phyloP scores from a whole-genome alignment of 768 basidiomycete genomes.

The Fistulinella prunicolor region DNA sequence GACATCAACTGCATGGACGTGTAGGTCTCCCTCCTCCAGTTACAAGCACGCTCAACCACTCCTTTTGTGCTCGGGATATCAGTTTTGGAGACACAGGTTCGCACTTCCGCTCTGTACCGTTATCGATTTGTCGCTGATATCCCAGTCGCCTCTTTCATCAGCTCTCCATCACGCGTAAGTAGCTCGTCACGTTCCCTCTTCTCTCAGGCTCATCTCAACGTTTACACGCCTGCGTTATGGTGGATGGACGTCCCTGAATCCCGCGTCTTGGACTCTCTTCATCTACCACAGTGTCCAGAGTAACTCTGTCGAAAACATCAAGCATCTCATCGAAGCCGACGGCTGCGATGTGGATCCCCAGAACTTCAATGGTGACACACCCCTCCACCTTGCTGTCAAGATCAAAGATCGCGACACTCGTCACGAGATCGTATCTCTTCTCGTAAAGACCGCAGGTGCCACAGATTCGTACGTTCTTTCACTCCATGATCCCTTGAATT shows the following conservation, averaged over 20 bases:
- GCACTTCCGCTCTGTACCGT: conserved; percentile 6
- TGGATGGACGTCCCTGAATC: too few relatives aligned
- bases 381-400: conserved; percentile 27
- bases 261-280: too few relatives aligned
- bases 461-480: conserved; percentile 19
- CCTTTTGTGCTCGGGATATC: background rate
- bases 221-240: too few relatives aligned
- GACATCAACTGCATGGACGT: conserved; percentile 32
- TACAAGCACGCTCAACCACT: background rate
- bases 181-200: background rate
- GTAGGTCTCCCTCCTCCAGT: conserved; percentile 16
- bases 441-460: conserved; percentile 25
- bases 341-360: conserved; percentile 30
- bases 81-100: conserved; percentile 32
- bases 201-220: background rate
- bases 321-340: conserved; percentile 21
- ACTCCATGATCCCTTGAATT: too few relatives aligned
- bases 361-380: conserved; percentile 27
- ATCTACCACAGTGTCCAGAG: conserved; percentile 15
- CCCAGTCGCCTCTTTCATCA: conserved; percentile 1
- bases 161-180: conserved; percentile 34
- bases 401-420: conserved; percentile 14
- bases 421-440: conserved; percentile 18
- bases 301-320: conserved; percentile 18
- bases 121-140: conserved; percentile 12